phyloP scores from a whole-genome alignment of 1,139 yeast genomes.

The Meyerozyma guilliermondii region DNA sequence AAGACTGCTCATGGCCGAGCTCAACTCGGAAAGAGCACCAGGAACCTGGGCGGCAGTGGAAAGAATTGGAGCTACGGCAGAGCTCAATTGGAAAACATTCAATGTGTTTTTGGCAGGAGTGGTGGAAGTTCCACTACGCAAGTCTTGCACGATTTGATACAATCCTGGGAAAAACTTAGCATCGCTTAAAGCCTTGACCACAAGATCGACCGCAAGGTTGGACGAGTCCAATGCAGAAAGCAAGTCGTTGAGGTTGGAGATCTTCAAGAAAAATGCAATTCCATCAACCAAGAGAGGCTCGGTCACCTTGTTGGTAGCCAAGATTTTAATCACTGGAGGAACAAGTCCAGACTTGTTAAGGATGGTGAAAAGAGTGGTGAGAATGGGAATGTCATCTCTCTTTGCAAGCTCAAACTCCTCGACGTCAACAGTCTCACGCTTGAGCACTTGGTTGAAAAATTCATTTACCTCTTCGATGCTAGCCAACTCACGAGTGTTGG shows the following conservation, averaged over 20 bases:
- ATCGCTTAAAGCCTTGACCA: slow-evolving; percentile 4
- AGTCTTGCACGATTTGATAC: slow-evolving; percentile 13
- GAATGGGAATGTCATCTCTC: slow-evolving; percentile 4
- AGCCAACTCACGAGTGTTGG: background rate
- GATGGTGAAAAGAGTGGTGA: slow-evolving; percentile 22
- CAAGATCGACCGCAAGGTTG: slow-evolving; percentile 24
- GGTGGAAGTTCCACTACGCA: slow-evolving; percentile 13
- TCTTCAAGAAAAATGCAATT: slow-evolving; percentile 18
- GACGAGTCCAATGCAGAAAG: slow-evolving; percentile 22
- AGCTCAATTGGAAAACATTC: slow-evolving; percentile 11
- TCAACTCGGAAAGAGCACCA: slow-evolving; percentile 9
- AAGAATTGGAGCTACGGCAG: slow-evolving; percentile 6
- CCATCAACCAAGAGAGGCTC: slow-evolving; percentile 18
- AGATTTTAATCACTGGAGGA: slow-evolving; percentile 18
- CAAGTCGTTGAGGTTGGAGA: slow-evolving; percentile 17
- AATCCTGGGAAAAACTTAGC: background rate
- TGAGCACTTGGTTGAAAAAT: background rate
- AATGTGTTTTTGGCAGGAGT: slow-evolving; percentile 10
- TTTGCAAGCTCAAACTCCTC: background rate
- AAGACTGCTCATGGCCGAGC: slow-evolving; percentile 8
- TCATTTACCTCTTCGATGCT: background rate
- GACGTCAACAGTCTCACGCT: background rate
- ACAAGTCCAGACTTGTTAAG: slow-evolving; percentile 25
- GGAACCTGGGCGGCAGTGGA: slow-evolving; percentile 2
- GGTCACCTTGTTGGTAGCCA: slow-evolving; percentile 19